A percentile compares a stretch with the other conserved stretches of the same genome.
These are phyloP conservation scores for Verticillium tricorpus DNA, from an alignment of 2,329 filamentous ascomycete genomes.

Conservation along the genomic window DNA sequence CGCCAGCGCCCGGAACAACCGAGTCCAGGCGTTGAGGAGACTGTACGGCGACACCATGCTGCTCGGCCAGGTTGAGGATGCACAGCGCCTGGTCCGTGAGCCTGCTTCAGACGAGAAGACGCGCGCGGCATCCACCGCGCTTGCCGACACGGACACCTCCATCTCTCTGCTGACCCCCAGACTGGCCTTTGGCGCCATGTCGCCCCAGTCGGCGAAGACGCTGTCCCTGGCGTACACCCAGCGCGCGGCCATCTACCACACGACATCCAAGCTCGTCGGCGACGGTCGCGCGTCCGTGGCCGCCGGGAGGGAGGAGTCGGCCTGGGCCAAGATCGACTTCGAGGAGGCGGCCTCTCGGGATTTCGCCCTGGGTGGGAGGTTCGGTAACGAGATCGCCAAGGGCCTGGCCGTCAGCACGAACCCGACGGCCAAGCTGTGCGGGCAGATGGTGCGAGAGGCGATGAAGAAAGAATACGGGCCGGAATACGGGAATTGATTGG, in stretches of 20 bases:
- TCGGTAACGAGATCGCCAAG: conserved; percentile 62
- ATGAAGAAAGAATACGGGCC: conserved; percentile 64
- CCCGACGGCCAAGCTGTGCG: conserved; percentile 65
- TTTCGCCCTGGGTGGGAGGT: conserved; percentile 59
- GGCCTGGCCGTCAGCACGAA: conserved; percentile 61
- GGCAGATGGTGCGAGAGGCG: conserved; percentile 63
- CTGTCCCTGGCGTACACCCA: conserved; percentile 70
- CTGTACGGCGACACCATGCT: conserved; percentile 59
- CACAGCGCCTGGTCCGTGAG: conserved; percentile 35
- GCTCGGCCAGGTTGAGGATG: conserved; percentile 31
- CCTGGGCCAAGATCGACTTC: conserved; percentile 51
- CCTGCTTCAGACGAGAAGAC: conserved; percentile 31
- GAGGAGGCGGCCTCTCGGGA: conserved; percentile 60
- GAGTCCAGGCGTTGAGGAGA: conserved; percentile 62
- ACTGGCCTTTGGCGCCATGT: conserved; percentile 48
- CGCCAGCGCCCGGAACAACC: conserved; percentile 70
- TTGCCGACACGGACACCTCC: conserved; percentile 53
- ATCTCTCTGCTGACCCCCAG: conserved; percentile 55
- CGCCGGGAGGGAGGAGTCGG: conserved; percentile 34
- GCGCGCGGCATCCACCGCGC: conserved; percentile 32
- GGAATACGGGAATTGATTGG: conserved; percentile 30
- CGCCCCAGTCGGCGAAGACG: conserved; percentile 59
- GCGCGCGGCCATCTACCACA: conserved; percentile 59
- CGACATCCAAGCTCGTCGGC: conserved; percentile 49
- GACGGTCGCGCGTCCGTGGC: conserved; percentile 30